A percentile compares a stretch with the other conserved stretches of the same genome.
Conservation (phyloP, 2,329 filamentous ascomycete genomes). For the Magnaporthiopsis rhizophila region DNA sequence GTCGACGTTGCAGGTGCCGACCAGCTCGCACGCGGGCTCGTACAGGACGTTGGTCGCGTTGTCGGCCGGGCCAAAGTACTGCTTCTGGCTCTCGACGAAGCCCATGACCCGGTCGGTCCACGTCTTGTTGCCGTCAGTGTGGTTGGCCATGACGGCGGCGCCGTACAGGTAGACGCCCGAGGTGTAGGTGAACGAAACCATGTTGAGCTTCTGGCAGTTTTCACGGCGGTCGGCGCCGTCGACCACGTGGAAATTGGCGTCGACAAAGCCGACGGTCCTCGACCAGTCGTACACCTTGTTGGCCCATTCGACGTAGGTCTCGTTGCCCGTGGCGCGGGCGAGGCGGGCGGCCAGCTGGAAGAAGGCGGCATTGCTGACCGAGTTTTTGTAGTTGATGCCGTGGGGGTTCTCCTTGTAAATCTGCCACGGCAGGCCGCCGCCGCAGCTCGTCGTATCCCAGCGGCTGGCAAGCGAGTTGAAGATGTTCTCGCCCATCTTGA, state of each 20-base stretch:
- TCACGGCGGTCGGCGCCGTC: constrained; percentile 51
- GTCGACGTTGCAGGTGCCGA: constrained; percentile 50
- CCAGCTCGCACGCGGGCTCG: constrained; percentile 57
- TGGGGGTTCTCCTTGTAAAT: constrained; percentile 66
- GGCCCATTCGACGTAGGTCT: constrained; percentile 61
- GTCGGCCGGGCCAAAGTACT: constrained; percentile 44
- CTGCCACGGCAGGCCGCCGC: constrained; percentile 73
- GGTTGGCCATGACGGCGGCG: constrained; percentile 54
- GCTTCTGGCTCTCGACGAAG: constrained; percentile 40
- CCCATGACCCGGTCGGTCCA: constrained; percentile 47
- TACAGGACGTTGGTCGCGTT: constrained; percentile 54
- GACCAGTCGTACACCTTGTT: constrained; percentile 61
- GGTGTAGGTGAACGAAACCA: constrained; percentile 56
- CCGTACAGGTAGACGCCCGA: constrained; percentile 59
- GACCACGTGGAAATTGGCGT: constrained; percentile 44
- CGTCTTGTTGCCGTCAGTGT: constrained; percentile 36
- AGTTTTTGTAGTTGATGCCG: constrained; percentile 78
- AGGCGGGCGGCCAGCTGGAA: constrained; percentile 74
- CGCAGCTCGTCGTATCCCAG: constrained; percentile 62
- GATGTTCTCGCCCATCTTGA: constrained; percentile 59
- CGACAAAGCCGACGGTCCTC: constrained; percentile 46
- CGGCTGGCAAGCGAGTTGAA: constrained; percentile 63
- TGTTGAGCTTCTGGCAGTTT: constrained; percentile 46
- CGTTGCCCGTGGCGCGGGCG: constrained; percentile 59
- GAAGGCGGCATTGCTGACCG: constrained; percentile 72